phyloP scores from a whole-genome alignment of 2,329 filamentous ascomycete genomes.

The Dothistroma pini region DNA sequence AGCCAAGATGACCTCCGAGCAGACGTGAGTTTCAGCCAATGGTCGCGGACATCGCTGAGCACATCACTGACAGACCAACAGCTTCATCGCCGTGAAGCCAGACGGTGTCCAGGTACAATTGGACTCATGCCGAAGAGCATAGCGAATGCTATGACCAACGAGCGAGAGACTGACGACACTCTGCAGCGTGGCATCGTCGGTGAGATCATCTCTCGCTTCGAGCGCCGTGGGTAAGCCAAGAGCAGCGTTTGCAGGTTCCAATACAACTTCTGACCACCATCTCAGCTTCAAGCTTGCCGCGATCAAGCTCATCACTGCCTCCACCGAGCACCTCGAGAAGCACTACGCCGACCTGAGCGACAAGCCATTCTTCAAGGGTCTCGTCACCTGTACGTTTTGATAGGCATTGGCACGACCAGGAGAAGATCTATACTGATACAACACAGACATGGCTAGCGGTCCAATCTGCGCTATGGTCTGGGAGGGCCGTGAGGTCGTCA shows the following conservation, averaged over 20 bases:
- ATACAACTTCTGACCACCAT: slow-evolving; percentile 2
- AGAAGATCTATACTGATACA: slow-evolving; percentile 12
- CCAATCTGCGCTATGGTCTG: slow-evolving; percentile 99
- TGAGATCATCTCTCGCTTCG: slow-evolving; percentile 96
- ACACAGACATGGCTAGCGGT: slow-evolving; percentile 82
- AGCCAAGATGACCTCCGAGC: slow-evolving; percentile 62
- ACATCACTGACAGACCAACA: slow-evolving; percentile 40
- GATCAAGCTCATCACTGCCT: slow-evolving; percentile 88
- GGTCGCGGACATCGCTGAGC: not conserved
- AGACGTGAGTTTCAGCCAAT: slow-evolving; percentile 67
- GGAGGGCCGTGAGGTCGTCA: slow-evolving; percentile 98
- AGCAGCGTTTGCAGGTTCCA: not conserved
- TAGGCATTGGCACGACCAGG: slow-evolving; percentile 4
- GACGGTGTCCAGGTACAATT: slow-evolving; percentile 90
- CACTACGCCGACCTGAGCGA: slow-evolving; percentile 91
- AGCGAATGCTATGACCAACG: not conserved
- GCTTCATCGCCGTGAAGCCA: slow-evolving; percentile 99
- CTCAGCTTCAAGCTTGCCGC: slow-evolving; percentile 92
- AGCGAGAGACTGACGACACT: slow-evolving; percentile 11
- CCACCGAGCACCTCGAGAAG: slow-evolving; percentile 94
- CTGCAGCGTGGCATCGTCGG: slow-evolving; percentile 89
- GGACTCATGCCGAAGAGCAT: not conserved
- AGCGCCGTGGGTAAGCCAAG: slow-evolving; percentile 76
- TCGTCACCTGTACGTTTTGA: slow-evolving; percentile 73
- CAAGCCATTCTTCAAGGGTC: slow-evolving; percentile 96